Conservation (phyloP, 164 flowering plant species). For the Vitis amurensis region DNA sequence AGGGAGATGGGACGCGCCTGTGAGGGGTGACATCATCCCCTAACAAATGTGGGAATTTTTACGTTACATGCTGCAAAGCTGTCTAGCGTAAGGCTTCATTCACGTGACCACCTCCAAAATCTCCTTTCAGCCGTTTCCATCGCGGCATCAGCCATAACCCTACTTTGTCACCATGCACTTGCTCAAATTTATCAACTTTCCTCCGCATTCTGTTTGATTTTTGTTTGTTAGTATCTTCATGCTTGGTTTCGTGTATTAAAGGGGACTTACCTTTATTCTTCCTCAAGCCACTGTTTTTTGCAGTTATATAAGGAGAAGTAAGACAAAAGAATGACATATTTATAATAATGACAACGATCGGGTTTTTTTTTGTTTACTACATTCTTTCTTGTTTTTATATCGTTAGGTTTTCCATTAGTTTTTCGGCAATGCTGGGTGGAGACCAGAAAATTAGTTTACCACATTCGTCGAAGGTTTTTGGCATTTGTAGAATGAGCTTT, state of each 20-base stretch:
- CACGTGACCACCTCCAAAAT: constrained; percentile 18
- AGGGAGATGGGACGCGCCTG: neutral
- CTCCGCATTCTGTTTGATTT: too few relatives aligned
- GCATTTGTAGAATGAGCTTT: too few relatives aligned
- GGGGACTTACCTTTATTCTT: constrained; percentile 1
- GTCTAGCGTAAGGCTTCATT: neutral
- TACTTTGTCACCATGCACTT: too few relatives aligned
- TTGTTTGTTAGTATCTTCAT: too few relatives aligned
- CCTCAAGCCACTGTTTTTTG: neutral
- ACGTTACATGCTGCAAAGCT: constrained; percentile 22
- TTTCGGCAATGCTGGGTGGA: too few relatives aligned
- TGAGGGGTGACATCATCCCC: neutral
- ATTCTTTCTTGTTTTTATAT: too few relatives aligned
- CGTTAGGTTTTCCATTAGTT: too few relatives aligned
- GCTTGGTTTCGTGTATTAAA: neutral
- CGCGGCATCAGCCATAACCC: too few relatives aligned
- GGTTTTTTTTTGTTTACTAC: too few relatives aligned
- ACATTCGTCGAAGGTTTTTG: too few relatives aligned
- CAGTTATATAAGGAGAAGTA: neutral
- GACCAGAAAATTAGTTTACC: too few relatives aligned
- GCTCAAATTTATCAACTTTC: too few relatives aligned
- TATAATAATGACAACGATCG: neutral
- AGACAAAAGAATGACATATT: constrained; percentile 8
- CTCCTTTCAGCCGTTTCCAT: constrained; percentile 18
- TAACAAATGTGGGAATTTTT: constrained; percentile 6